Conservation (phyloP, 1,284 basidiomycete species). For the Trametes polyzona region DNA sequence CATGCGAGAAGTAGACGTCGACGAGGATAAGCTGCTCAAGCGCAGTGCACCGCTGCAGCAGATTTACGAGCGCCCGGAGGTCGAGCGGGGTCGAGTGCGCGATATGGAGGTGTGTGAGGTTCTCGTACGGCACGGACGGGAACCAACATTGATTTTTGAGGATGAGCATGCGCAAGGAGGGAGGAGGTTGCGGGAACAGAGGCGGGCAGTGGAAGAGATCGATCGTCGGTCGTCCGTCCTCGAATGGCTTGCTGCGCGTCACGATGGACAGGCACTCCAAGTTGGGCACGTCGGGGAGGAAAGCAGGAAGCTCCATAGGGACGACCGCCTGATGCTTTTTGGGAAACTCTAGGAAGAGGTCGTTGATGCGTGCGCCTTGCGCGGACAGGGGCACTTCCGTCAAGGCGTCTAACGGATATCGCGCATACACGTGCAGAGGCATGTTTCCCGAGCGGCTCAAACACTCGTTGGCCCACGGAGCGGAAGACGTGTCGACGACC, state of each 20-base stretch:
- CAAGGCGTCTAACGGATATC: conserved; percentile 1
- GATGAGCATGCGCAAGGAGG: conserved; percentile 11
- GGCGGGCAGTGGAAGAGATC: conserved; percentile 1
- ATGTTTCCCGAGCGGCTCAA: conserved; percentile 12
- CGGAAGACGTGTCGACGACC: conserved; percentile 5
- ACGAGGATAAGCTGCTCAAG: conserved; percentile 18
- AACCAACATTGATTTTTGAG: conserved; percentile 23
- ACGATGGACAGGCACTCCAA: conserved; percentile 15
- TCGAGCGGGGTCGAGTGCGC: conserved; percentile 17
- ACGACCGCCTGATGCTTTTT: neutral
- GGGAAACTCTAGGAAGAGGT: conserved; percentile 11
- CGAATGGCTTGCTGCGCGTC: conserved; percentile 15
- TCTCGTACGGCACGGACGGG: conserved; percentile 10
- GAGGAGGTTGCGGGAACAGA: conserved; percentile 12
- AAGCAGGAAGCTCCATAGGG: neutral
- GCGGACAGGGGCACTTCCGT: neutral
- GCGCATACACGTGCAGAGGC: conserved; percentile 14
- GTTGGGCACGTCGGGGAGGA: conserved; percentile 8
- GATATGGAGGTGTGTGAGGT: conserved; percentile 22
- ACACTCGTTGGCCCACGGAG: neutral
- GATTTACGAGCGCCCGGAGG: conserved; percentile 12
- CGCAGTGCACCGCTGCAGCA: conserved; percentile 18
- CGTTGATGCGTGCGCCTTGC: conserved; percentile 9
- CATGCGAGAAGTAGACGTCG: conserved; percentile 20
- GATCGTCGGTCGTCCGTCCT: conserved; percentile 21